phyloP scores from a whole-genome alignment of 176 grass and related monocot genomes.

The Oryza australiensis region DNA sequence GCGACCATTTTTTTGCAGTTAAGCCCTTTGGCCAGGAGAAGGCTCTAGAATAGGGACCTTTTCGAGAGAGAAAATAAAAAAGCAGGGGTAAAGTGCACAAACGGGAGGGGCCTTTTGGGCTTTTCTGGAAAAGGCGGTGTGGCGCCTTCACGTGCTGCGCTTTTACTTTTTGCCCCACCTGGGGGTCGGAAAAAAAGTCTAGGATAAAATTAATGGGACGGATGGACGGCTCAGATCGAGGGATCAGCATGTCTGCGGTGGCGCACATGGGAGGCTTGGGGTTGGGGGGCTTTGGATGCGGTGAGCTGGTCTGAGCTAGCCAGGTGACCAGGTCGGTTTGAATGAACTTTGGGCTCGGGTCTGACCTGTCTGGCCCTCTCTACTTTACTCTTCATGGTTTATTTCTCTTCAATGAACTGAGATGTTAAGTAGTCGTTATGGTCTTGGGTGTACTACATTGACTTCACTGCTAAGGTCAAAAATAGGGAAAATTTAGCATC shows the following conservation, averaged over 20 bases:
- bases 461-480: background rate
- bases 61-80: background rate
- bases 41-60: background rate
- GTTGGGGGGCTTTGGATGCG: constrained; percentile 37
- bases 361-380: constrained; percentile 37
- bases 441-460: background rate
- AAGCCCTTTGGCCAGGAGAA: background rate
- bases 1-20: background rate
- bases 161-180: constrained; percentile 33
- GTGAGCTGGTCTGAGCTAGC: constrained; percentile 4
- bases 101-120: background rate
- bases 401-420: background rate
- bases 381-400: background rate
- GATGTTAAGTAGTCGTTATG: background rate
- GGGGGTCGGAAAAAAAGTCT: background rate
- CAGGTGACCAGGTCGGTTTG: constrained; percentile 28
- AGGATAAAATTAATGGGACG: background rate
- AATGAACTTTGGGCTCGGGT: constrained; percentile 4
- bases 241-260: background rate
- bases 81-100: background rate
- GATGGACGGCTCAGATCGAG: constrained; percentile 8
- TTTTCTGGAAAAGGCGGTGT: constrained; percentile 7
- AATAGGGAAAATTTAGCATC: background rate
- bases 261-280: constrained; percentile 28
- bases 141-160: constrained; percentile 42